phyloP scores from a whole-genome alignment of 129 eudicot genomes.

The Rutidosis leptorrhynchoides region DNA sequence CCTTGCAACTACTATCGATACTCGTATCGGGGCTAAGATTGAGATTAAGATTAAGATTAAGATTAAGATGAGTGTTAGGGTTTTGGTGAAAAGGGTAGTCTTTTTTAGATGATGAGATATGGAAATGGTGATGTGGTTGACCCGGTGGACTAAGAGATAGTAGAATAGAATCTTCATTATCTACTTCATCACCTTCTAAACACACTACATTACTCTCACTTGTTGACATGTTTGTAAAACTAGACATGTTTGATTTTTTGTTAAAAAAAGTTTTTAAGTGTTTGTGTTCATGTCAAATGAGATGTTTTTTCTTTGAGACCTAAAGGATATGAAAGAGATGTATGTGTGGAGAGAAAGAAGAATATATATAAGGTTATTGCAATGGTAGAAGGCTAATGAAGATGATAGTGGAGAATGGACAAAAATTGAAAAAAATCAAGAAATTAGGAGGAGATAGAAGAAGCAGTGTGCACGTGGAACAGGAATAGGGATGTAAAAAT shows the following conservation, averaged over 20 bases:
- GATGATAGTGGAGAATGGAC: conserved; percentile 6
- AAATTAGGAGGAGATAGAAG: conserved; percentile 15
- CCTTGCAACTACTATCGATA: conserved; percentile 12
- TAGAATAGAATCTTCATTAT: conserved; percentile 54
- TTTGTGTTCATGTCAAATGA: neutral
- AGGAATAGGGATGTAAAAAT: conserved; percentile 26
- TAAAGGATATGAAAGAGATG: conserved; percentile 1
- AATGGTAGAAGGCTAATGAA: conserved; percentile 20
- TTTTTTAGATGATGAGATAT: conserved; percentile 21
- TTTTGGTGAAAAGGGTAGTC: conserved; percentile 30
- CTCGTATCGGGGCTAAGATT: conserved; percentile 8
- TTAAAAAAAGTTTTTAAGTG: neutral
- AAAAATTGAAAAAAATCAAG: neutral
- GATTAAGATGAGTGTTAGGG: conserved; percentile 37
- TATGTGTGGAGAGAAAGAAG: neutral
- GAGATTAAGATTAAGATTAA: conserved; percentile 22
- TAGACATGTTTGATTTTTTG: neutral
- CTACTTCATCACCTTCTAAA: conserved; percentile 44
- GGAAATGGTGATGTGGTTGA: conserved; percentile 32
- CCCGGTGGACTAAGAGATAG: conserved; percentile 89
- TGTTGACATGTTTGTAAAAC: conserved; percentile 42
- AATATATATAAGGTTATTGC: neutral
- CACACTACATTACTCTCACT: conserved; percentile 40
- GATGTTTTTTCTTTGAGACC: neutral
- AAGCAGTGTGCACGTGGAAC: conserved; percentile 47